Base-by-base conservation (phyloP, 257 asterid species). In the Solanum verrucosum region DNA sequence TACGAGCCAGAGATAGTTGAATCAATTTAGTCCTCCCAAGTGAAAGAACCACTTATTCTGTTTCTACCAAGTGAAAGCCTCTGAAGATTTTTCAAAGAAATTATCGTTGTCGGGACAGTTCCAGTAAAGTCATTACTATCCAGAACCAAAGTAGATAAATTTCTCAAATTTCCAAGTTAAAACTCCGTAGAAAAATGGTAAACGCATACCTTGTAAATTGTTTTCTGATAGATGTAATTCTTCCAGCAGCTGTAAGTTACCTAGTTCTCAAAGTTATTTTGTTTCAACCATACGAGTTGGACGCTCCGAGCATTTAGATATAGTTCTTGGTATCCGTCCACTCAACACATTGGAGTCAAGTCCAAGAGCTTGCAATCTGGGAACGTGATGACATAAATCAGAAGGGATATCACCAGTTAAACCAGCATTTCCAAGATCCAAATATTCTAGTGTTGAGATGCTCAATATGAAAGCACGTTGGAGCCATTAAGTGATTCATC, bases 1-100 rank as follows among this genome's bases (percentile, higher is more conserved):
- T 92, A 9, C 59, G 37, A 16, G 92, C 91, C 52, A 92, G 71
- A n/a, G 33, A 92, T 14, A 92, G 73, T 63, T 68, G 65, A 25
- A 40, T 29, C 90, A 91, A 13, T 31, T 84, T 44, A 87, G 82
- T 7, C 85, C 77, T 16, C 71, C 92, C 35, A 92, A 44, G 59
- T 46, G 20, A 92, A 23, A 3, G 72, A 15, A 52, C 93, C 91
- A 11, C 10, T 56, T 31, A 92, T 21, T 31, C 49, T 83, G 70
- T 90, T 90, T 18, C 33, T 38, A 3, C 5, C 10, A 5, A 92
- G 56, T 31, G 27, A 6, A 27, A 87, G 79, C 2, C 1, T 35
- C 82, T 89, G 92, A 25, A 92, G 86, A 1, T 70, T 75, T 42
- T 40, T 16, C 31, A 91, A 20, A 5, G 42, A 56, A n/a, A 18